Percentiles rank a stretch among this genome's conserved stretches.
These are phyloP conservation scores for Colletotrichum sp. DNA, from an alignment of 2,329 filamentous ascomycete genomes.

Conservation along the genomic window DNA sequence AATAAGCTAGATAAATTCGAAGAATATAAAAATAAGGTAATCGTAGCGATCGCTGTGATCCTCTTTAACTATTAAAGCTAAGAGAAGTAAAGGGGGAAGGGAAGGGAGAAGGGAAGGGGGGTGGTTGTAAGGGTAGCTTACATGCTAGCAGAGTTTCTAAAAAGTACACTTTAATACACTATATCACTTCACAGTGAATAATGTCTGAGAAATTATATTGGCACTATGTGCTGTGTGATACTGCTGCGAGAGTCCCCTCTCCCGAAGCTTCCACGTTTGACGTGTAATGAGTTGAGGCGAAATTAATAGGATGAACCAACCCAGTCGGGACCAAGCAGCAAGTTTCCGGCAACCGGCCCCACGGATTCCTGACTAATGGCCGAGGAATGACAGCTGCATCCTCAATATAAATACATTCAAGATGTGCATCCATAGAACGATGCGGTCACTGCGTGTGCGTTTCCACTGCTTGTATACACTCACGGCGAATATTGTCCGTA, in stretches of 20 bases:
- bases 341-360: neutral
- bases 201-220: neutral
- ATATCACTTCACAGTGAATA: neutral
- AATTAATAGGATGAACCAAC: neutral
- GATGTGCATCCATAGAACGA: neutral
- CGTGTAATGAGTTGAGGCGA: neutral
- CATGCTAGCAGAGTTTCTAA: no score
- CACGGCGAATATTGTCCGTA: neutral
- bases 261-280: neutral
- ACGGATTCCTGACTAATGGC: neutral
- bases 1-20: no score
- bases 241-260: neutral
- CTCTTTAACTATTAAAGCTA: no score
- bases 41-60: no score
- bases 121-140: no score
- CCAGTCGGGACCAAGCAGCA: neutral
- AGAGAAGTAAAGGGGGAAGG: no score
- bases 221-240: neutral
- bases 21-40: no score
- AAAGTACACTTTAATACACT: no score
- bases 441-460: neutral
- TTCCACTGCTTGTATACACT: neutral
- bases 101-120: no score
- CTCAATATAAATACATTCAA: neutral
- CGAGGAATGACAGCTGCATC: neutral